Conservation (phyloP, 192 early-diverging fungal species). For the Chytriomyces sp. region DNA sequence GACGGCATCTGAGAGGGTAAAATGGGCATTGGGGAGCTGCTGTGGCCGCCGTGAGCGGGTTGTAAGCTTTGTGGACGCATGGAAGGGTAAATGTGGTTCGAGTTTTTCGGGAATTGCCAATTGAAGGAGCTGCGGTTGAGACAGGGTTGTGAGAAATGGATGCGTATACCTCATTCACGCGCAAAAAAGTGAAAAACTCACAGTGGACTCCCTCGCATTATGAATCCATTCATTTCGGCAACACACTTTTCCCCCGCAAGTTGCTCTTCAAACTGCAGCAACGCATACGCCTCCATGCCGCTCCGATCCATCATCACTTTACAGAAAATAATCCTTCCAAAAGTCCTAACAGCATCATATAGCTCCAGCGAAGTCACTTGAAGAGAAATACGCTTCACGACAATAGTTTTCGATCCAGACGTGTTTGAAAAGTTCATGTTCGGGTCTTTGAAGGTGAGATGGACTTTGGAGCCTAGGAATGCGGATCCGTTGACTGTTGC, state of each 20-base stretch:
- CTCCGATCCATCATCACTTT: slow-evolving; percentile 59
- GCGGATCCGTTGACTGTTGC: slow-evolving; percentile 57
- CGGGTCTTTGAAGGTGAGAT: slow-evolving; percentile 55
- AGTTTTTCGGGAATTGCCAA: slow-evolving; percentile 57
- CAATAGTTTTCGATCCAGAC: slow-evolving; percentile 54
- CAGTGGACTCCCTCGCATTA: slow-evolving; percentile 45
- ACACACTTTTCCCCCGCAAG: slow-evolving; percentile 53
- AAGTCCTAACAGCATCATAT: slow-evolving; percentile 47
- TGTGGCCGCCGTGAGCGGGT: not conserved
- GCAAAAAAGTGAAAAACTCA: slow-evolving; percentile 22
- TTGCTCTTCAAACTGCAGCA: slow-evolving; percentile 61
- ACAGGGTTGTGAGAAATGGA: not conserved
- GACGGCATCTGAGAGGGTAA: slow-evolving; percentile 7
- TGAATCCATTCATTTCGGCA: slow-evolving; percentile 47
- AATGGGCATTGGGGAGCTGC: not conserved
- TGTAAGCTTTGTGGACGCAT: not conserved
- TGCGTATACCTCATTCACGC: too few species aligned
- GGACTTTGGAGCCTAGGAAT: slow-evolving; percentile 57
- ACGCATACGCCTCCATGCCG: slow-evolving; percentile 51
- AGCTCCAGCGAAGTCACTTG: slow-evolving; percentile 54
- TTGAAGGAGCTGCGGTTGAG: slow-evolving; percentile 32
- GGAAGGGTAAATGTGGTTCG: slow-evolving; percentile 55
- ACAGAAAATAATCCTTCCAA: slow-evolving; percentile 58
- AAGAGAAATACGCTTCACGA: slow-evolving; percentile 56
- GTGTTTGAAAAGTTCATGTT: slow-evolving; percentile 61